A percentile compares a stretch with the other conserved stretches of the same genome.
Evolutionary conservation across 2,329 filamentous ascomycete genomes (phyloP).

Genomic region (Colletotrichum sp.): DNA sequence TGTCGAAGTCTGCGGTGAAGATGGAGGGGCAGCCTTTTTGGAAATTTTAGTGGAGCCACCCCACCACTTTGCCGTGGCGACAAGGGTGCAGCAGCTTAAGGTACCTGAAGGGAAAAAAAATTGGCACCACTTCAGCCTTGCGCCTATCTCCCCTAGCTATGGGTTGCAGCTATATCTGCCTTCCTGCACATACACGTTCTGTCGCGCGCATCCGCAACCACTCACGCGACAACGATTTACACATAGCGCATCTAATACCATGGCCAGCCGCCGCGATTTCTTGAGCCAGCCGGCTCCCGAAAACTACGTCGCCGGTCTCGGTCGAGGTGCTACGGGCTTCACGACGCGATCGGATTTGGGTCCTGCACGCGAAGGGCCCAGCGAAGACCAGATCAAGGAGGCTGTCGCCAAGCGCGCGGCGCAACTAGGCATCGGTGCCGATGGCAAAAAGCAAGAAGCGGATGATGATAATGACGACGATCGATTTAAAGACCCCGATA

Average conservation of each 20-base stretch:
- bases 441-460: constrained; percentile 73
- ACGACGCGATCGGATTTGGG: constrained; percentile 96
- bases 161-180: neutral
- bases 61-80: constrained; percentile 1
- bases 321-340: constrained; percentile 96
- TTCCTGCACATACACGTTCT: neutral
- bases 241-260: constrained; percentile 31
- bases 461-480: constrained; percentile 77
- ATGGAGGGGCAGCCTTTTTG: constrained; percentile 22
- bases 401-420: constrained; percentile 93
- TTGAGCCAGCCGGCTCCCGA: constrained; percentile 84
- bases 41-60: constrained; percentile 19
- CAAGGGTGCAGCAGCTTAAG: constrained; percentile 17
- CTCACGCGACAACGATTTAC: neutral
- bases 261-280: constrained; percentile 78
- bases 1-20: constrained; percentile 19
- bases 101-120: constrained; percentile 1
- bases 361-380: constrained; percentile 92
- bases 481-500: constrained; percentile 94
- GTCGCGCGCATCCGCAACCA: neutral
- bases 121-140: constrained; percentile 22
- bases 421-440: constrained; percentile 73
- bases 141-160: neutral
- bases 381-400: constrained; percentile 98
- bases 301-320: constrained; percentile 94